Conservation (phyloP, 2,329 filamentous ascomycete genomes). For the Colletotrichum spinosum region DNA sequence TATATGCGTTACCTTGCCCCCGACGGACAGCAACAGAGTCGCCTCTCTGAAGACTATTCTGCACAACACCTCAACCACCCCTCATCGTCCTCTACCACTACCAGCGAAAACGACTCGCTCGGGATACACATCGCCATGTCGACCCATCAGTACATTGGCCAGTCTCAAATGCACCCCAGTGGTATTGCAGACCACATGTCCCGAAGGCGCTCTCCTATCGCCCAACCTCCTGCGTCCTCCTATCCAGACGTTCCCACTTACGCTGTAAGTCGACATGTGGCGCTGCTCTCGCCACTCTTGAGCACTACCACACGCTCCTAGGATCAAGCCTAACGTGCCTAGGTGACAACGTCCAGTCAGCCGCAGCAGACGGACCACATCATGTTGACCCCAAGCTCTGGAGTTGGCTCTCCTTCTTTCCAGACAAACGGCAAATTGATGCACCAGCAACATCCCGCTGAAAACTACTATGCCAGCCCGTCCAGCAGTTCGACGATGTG, state of each 20-base stretch:
- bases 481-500: slow-evolving; percentile 61
- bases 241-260: slow-evolving; percentile 41
- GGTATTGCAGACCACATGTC: slow-evolving; percentile 28
- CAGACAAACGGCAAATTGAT: slow-evolving; percentile 57
- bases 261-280: slow-evolving; percentile 44
- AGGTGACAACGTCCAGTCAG: slow-evolving; percentile 48
- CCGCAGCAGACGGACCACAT: slow-evolving; percentile 52
- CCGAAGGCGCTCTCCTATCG: slow-evolving; percentile 25
- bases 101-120: background rate
- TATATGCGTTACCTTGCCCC: slow-evolving; percentile 42
- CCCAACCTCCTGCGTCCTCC: slow-evolving; percentile 13
- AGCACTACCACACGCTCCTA: too few species aligned
- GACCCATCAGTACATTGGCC: slow-evolving; percentile 34
- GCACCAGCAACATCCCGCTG: slow-evolving; percentile 53
- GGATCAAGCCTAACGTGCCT: slow-evolving; percentile 16
- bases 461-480: slow-evolving; percentile 57
- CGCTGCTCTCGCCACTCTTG: background rate
- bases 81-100: background rate
- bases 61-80: background rate
- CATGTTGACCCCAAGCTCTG: slow-evolving; percentile 64
- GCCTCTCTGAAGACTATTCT: background rate
- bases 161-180: slow-evolving; percentile 14
- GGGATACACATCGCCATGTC: slow-evolving; percentile 29
- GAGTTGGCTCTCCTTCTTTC: slow-evolving; percentile 59
- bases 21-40: background rate